Base-by-base conservation (phyloP, 2,329 filamentous ascomycete genomes). In the Ophiostoma sp. region DNA sequence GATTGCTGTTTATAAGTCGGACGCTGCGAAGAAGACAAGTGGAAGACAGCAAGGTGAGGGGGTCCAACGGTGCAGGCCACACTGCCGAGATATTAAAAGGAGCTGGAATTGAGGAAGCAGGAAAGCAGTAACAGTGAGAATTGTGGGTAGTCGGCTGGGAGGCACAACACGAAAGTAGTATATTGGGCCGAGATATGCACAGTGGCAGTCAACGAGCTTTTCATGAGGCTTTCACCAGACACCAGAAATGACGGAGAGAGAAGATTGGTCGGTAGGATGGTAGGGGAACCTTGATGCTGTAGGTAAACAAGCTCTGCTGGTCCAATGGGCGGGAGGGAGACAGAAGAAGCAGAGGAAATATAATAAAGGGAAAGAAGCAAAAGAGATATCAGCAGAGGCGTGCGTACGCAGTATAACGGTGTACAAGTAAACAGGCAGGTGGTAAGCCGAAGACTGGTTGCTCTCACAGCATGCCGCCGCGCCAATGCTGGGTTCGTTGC, bases 391-490 rank as follows among this genome's bases (percentile, higher is more conserved):
- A 64, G 44, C 16, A 68, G 49, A 66, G 40, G 65, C 52, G 55
- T 63, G 69, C 58, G 66, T 70, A 69, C 68, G 66, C 68, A 69
- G 70, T 72, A 72, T 68, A 63, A 72, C 70, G 69, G 67, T 45
- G 69, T 67, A 72, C 70, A 71, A 63, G 65, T 64, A 64, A 55
- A 64, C 38, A 55, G 40, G 18, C 27, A 40, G 47, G 36, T 27
- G 38, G 52, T n/a, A 49, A 67, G 41, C 42, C 42, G 45, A 64
- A 36, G 45, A 64, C 27, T 12, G 52, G 66, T 45, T 6, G 63
- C 18, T 64, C 41, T 44, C 63, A 45, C 63, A 64, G 41, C 41
- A n/a, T 16, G n/a, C 41, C 27, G 27, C 27, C 27, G 27, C 27
- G 27, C 27, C 27, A 27, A 27, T 27, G 27, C 8, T 44, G 16